phyloP scores from a whole-genome alignment of 176 grass and related monocot genomes.

The Musa schizocarpa region DNA sequence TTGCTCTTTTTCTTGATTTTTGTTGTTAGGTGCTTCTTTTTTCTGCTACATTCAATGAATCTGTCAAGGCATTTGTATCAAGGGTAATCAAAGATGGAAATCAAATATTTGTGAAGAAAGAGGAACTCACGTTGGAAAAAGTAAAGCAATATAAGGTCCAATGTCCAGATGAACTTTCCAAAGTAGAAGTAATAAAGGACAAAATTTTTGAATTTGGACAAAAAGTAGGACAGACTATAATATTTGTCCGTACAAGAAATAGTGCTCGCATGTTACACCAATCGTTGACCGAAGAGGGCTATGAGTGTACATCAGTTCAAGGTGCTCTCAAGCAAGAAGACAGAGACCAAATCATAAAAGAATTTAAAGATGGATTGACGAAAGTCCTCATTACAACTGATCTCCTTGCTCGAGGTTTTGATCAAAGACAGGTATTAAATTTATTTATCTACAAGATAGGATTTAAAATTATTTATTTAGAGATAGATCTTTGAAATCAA shows the following conservation, averaged over 20 bases:
- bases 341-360: constrained; percentile 75
- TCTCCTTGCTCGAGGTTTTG: constrained; percentile 88
- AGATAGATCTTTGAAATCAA: neutral
- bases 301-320: constrained; percentile 88
- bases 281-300: constrained; percentile 64
- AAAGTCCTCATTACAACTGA: constrained; percentile 90
- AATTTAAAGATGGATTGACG: constrained; percentile 86
- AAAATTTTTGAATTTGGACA: constrained; percentile 93
- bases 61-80: constrained; percentile 81
- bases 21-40: constrained; percentile 72
- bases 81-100: constrained; percentile 69
- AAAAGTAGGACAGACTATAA: constrained; percentile 90
- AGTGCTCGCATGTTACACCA: constrained; percentile 70
- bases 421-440: constrained; percentile 81
- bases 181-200: constrained; percentile 83
- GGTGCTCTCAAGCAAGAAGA: constrained; percentile 74
- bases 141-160: constrained; percentile 87
- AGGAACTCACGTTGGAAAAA: constrained; percentile 90
- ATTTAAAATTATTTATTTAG: constrained; percentile 16
- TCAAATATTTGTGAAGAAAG: constrained; percentile 89
- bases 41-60: constrained; percentile 91
- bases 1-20: constrained; percentile 11
- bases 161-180: constrained; percentile 62
- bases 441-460: constrained; percentile 33
- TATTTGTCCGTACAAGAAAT: constrained; percentile 64